phyloP scores from a whole-genome alignment of 2,329 filamentous ascomycete species.

The Cladosporium sp. region DNA sequence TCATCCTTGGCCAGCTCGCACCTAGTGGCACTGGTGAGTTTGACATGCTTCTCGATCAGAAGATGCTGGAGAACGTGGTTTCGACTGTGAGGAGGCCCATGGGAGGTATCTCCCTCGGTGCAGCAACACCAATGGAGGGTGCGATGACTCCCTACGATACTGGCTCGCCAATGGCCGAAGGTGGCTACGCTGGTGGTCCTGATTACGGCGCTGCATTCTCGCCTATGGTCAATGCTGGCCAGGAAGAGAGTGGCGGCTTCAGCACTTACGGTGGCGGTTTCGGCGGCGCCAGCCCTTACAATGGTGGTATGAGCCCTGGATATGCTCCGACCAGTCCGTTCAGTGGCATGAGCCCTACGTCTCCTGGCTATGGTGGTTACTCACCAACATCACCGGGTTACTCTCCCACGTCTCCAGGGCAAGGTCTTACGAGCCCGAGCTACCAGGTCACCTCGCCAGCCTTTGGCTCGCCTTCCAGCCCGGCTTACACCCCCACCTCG shows the following conservation, averaged over 20 bases:
- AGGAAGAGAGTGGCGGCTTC: constrained; percentile 52
- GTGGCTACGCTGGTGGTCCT: constrained; percentile 58
- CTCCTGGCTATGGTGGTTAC: constrained; percentile 48
- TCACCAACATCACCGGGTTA: constrained; percentile 28
- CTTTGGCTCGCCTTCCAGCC: constrained; percentile 50
- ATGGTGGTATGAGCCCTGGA: constrained; percentile 45
- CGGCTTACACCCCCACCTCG: constrained; percentile 43
- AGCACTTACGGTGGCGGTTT: constrained; percentile 60
- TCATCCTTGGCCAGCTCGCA: constrained; percentile 95
- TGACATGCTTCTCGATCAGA: constrained; percentile 86
- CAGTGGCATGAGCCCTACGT: constrained; percentile 66
- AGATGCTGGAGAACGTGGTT: constrained; percentile 94
- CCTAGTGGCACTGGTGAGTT: constrained; percentile 97
- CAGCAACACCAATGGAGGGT: constrained; percentile 65
- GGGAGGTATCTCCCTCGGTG: constrained; percentile 74
- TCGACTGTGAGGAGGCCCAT: constrained; percentile 49
- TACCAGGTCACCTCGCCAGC: constrained; percentile 50
- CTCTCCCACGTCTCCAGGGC: constrained; percentile 42
- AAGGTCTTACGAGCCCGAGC: constrained; percentile 53
- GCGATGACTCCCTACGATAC: constrained; percentile 90
- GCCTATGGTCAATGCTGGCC: constrained; percentile 65
- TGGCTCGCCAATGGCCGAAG: constrained; percentile 60
- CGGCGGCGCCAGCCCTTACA: constrained; percentile 64
- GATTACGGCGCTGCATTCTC: constrained; percentile 64
- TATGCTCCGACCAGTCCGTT: constrained; percentile 40